phyloP scores from a whole-genome alignment of 2,329 filamentous ascomycete genomes.

The Magnaporthales sp. region DNA sequence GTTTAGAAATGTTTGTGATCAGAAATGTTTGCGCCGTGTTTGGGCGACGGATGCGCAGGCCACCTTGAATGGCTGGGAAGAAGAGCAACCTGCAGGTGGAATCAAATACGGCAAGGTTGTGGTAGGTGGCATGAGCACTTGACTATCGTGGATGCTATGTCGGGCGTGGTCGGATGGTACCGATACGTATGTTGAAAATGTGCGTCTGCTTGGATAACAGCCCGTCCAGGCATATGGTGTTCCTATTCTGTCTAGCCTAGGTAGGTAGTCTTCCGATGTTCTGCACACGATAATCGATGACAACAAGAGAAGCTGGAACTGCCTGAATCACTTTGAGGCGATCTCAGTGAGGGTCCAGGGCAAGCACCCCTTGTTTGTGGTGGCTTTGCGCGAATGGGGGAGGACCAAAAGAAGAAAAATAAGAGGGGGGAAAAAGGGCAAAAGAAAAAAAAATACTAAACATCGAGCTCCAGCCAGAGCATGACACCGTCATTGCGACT shows the following conservation, averaged over 20 bases:
- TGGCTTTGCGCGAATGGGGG: background rate
- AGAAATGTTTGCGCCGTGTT: background rate
- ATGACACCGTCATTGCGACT: background rate
- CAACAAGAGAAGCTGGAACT: background rate
- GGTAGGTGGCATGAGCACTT: background rate
- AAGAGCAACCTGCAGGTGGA: background rate
- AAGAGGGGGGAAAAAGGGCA: background rate
- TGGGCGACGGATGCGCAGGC: background rate
- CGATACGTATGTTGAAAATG: background rate
- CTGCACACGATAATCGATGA: background rate
- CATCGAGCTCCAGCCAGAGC: background rate
- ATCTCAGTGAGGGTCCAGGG: too few species aligned
- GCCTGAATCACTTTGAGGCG: background rate
- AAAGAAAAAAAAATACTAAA: background rate
- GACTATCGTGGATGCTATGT: background rate
- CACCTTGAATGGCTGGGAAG: background rate
- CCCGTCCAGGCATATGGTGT: background rate
- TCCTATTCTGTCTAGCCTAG: background rate
- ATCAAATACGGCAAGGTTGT: background rate
- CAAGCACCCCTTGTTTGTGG: background rate
- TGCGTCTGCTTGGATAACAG: too few species aligned
- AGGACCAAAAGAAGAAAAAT: background rate
- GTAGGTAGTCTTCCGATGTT: background rate
- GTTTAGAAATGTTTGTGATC: background rate
- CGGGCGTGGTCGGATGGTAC: background rate